Evolutionary conservation across 768 basidiomycete species (phyloP), one percentile per base, ranked within the genome.

Genomic region (Omphalotus guepiniiformis): DNA sequence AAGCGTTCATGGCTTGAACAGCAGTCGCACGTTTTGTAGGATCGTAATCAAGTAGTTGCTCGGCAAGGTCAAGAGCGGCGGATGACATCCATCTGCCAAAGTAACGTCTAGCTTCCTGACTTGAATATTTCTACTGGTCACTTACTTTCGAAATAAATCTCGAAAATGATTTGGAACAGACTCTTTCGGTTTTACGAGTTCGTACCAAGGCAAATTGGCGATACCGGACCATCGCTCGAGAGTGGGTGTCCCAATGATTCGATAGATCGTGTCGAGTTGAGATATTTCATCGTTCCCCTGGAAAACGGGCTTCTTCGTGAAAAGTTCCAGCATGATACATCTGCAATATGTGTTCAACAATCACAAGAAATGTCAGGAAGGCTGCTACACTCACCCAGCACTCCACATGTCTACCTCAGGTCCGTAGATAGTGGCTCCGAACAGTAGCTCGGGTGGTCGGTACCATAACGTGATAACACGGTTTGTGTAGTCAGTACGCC

Each of bases 331-430:
- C 87, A 98, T 97, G 57, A 99, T 99, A 65, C 96, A 98, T 36
- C 94, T 98, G 54, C n/a, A 36, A 30, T 44, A 50, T 44, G 23
- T 44, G 16, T 30, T 30, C 48, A 29, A 5, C 5, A 27, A 37
- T 15, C 16, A 45, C 18, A 38, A n/a, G 21, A 18, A 12, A 23
- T 39, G 8, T 30, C 42, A 37, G 25, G 22, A 44, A 11, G 27
- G 29, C 28, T 11, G 32, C 26, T 67, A n/a, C n/a, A n/a, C 77
- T 55, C 68, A 95, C 93, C 96, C 96, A 34, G 96, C 96, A 63
- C 93, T 95, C 96, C 96, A 99, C 85, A 98, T 96, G 59, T 99
- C 96, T 19, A 99, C 95, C 60, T 95, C 94, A 4, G 93, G 86
- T 2, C 93, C 94, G 68, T 99, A 99, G 11, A 93, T 81, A 0